phyloP scores from a whole-genome alignment of 129 eudicot species.

The Helichrysum umbraculigerum region DNA sequence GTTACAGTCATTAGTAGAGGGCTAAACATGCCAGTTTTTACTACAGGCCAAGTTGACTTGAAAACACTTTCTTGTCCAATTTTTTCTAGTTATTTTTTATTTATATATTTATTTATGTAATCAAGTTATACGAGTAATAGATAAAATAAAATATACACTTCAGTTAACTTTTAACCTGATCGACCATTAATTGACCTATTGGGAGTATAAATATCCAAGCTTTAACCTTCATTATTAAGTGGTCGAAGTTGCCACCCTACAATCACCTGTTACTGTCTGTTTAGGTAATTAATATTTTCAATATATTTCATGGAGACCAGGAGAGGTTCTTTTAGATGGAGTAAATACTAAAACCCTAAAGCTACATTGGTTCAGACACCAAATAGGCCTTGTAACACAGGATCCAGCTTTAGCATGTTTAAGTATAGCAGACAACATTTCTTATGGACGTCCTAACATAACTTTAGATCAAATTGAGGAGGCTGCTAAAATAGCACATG shows the following conservation, averaged over 20 bases:
- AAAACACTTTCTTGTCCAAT: too few relatives aligned
- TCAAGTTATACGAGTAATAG: not conserved
- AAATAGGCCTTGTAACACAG: conserved; percentile 64
- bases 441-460: conserved; percentile 48
- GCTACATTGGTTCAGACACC: conserved; percentile 55
- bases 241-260: not conserved
- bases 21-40: too few relatives aligned
- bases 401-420: conserved; percentile 56
- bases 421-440: conserved; percentile 58
- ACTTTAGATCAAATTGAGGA: conserved; percentile 51
- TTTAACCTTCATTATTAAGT: too few relatives aligned
- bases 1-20: too few relatives aligned
- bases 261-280: not conserved
- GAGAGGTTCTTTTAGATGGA: conserved; percentile 64
- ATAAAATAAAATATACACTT: not conserved
- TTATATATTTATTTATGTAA: too few relatives aligned
- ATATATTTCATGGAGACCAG: conserved; percentile 43
- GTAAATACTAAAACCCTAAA: conserved; percentile 51
- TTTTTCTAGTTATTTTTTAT: too few relatives aligned
- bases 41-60: too few relatives aligned
- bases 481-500: conserved; percentile 64
- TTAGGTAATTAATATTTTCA: not conserved
- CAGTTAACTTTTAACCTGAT: not conserved
- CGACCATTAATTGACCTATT: not conserved
- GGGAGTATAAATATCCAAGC: not conserved